These are phyloP conservation scores for Eucalyptus pumila DNA, from an alignment of 345 rosid species.

Conservation along the genomic window DNA sequence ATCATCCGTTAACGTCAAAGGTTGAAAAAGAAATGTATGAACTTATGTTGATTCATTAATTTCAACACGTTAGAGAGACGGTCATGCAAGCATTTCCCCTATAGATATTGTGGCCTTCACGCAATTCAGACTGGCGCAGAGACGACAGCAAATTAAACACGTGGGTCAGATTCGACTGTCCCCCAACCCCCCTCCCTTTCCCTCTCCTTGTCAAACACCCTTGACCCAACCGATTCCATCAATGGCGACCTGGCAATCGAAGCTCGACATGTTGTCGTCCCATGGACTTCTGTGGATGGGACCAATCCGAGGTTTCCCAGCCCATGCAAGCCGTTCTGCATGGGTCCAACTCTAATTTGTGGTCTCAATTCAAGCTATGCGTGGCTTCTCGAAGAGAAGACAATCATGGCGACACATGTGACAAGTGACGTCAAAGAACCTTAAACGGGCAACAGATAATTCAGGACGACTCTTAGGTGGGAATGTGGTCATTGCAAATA, in stretches of 20 bases:
- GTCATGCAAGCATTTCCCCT: not conserved
- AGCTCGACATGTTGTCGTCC: not conserved
- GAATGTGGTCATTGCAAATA: not conserved
- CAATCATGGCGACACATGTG: not conserved
- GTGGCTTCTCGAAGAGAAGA: not conserved
- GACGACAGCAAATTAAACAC: not conserved
- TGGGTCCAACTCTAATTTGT: not conserved
- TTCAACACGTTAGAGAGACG: not conserved
- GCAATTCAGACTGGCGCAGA: not conserved
- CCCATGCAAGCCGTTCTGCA: not conserved
- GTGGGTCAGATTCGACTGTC: not conserved
- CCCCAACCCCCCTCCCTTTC: not conserved
- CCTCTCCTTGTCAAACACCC: not conserved
- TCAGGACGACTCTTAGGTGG: not conserved
- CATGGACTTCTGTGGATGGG: not conserved
- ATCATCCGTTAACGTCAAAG: too few relatives aligned
- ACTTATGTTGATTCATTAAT: too few relatives aligned
- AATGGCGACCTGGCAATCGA: not conserved
- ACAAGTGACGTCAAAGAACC: not conserved
- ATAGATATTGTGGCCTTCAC: not conserved
- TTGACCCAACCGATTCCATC: not conserved
- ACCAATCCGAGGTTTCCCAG: not conserved
- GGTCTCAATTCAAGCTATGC: not conserved
- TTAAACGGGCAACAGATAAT: not conserved
- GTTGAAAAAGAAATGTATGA: too few relatives aligned